These are phyloP conservation scores for Elsinoe australis DNA, from an alignment of 2,329 filamentous ascomycete genomes.

Conservation along the genomic window DNA sequence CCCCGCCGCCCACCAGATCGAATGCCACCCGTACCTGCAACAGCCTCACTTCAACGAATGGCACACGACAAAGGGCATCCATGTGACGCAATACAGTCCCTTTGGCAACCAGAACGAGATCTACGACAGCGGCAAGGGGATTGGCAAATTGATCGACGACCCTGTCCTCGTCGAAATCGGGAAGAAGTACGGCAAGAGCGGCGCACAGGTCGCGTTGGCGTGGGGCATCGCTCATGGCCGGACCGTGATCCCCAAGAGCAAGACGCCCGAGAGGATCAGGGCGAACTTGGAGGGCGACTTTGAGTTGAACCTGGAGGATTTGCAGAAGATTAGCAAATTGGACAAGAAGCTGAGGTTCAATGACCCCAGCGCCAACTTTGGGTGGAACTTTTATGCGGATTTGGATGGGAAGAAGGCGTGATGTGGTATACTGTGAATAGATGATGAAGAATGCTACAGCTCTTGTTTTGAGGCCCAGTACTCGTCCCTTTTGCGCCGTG, in stretches of 20 bases:
- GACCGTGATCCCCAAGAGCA: slow-evolving; percentile 48
- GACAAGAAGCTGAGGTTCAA: slow-evolving; percentile 59
- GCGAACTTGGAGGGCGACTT: slow-evolving; percentile 45
- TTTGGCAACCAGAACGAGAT: slow-evolving; percentile 49
- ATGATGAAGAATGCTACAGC: not conserved
- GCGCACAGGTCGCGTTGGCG: slow-evolving; percentile 47
- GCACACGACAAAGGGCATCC: slow-evolving; percentile 45
- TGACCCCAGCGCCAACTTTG: slow-evolving; percentile 49
- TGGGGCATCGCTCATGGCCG: slow-evolving; percentile 48
- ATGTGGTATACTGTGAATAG: not conserved
- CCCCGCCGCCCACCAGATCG: slow-evolving; percentile 38
- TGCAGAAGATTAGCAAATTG: slow-evolving; percentile 47
- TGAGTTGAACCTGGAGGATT: slow-evolving; percentile 49
- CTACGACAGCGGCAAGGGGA: slow-evolving; percentile 38
- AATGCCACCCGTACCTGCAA: slow-evolving; percentile 48
- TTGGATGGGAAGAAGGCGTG: slow-evolving; percentile 47
- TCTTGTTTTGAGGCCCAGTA: too few species aligned
- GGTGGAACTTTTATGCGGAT: slow-evolving; percentile 52
- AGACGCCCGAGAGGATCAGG: slow-evolving; percentile 33
- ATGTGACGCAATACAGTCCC: slow-evolving; percentile 49
- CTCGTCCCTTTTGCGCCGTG: not conserved
- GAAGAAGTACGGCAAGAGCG: slow-evolving; percentile 45
- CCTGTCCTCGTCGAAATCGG: slow-evolving; percentile 44
- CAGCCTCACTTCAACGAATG: slow-evolving; percentile 44
- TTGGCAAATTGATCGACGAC: slow-evolving; percentile 46